Percentiles rank a stretch among this genome's conserved stretches.
phyloP scores from a whole-genome alignment of 2,329 filamentous ascomycete species.

The Madurella mycetomatis region DNA sequence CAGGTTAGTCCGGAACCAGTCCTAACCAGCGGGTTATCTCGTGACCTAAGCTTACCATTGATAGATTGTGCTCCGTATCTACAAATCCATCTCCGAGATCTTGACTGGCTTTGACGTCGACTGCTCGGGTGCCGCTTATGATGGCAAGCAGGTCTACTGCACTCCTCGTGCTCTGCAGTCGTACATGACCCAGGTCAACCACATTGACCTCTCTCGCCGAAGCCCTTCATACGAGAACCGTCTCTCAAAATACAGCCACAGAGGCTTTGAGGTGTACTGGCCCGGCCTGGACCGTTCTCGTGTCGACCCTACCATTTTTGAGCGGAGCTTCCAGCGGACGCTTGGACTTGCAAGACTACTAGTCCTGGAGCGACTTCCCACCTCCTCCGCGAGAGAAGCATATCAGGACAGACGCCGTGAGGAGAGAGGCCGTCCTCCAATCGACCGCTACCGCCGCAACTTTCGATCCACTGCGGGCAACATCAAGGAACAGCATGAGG shows the following conservation, averaged over 20 bases:
- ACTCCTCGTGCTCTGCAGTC: slow-evolving; percentile 72
- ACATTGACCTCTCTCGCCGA: slow-evolving; percentile 71
- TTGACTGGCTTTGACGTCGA: slow-evolving; percentile 87
- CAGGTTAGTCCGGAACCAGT: slow-evolving; percentile 40
- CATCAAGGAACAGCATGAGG: slow-evolving; percentile 71
- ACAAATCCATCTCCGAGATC: slow-evolving; percentile 79
- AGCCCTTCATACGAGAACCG: slow-evolving; percentile 86
- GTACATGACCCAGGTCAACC: slow-evolving; percentile 78
- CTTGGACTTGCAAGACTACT: slow-evolving; percentile 74
- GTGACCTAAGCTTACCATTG: slow-evolving; percentile 10
- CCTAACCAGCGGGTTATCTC: neutral
- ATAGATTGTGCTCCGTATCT: slow-evolving; percentile 77
- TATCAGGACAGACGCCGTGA: slow-evolving; percentile 66
- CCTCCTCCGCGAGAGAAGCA: slow-evolving; percentile 58
- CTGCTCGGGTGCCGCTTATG: slow-evolving; percentile 74
- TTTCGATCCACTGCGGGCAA: slow-evolving; percentile 55
- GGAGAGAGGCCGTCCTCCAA: slow-evolving; percentile 65
- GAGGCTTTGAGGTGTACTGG: slow-evolving; percentile 83
- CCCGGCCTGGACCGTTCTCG: slow-evolving; percentile 67
- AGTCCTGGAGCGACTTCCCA: slow-evolving; percentile 74
- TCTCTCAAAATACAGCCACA: slow-evolving; percentile 77
- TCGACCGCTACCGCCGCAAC: slow-evolving; percentile 39
- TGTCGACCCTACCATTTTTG: slow-evolving; percentile 82
- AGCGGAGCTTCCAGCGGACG: slow-evolving; percentile 71
- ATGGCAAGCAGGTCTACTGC: slow-evolving; percentile 75